phyloP scores from a whole-genome alignment of 78 protist genomes.

The Dictyostelium firmibasis region DNA sequence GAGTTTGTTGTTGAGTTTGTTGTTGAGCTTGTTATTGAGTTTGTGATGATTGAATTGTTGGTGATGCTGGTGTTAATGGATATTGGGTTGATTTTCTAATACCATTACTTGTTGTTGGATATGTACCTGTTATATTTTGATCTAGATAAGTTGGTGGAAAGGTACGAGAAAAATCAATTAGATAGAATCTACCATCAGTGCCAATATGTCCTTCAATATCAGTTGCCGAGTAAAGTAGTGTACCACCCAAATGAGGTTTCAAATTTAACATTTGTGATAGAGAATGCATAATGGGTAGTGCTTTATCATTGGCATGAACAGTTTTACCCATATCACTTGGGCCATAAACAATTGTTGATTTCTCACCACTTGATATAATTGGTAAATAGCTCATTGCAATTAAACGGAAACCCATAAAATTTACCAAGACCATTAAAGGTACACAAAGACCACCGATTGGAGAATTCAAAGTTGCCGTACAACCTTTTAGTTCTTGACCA shows the following conservation, averaged over 20 bases:
- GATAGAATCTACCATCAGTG: conserved; percentile 77
- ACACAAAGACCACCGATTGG: conserved; percentile 68
- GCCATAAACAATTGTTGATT: conserved; percentile 67
- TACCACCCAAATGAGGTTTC: conserved; percentile 69
- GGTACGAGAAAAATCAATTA: conserved; percentile 81
- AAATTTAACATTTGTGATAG: conserved; percentile 51
- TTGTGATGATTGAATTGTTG: not conserved
- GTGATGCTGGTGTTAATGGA: conserved; percentile 8
- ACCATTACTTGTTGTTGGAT: not conserved
- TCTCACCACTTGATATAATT: conserved; percentile 34
- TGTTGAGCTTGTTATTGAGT: not conserved
- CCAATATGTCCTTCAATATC: conserved; percentile 85
- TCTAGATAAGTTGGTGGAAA: conserved; percentile 83
- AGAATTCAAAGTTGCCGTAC: conserved; percentile 71
- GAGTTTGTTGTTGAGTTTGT: not conserved
- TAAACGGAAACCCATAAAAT: conserved; percentile 84
- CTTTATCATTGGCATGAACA: conserved; percentile 54
- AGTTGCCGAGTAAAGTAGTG: conserved; percentile 47
- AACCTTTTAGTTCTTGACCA: conserved; percentile 85
- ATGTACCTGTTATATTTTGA: not conserved
- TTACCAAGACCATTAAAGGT: conserved; percentile 83
- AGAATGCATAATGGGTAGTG: conserved; percentile 50
- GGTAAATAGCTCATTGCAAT: conserved; percentile 82
- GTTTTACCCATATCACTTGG: conserved; percentile 74
- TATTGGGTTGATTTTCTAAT: conserved; percentile 1